Evolutionary conservation across 1,284 basidiomycete genomes (phyloP).

Genomic region (Ceratobasidium sp.): DNA sequence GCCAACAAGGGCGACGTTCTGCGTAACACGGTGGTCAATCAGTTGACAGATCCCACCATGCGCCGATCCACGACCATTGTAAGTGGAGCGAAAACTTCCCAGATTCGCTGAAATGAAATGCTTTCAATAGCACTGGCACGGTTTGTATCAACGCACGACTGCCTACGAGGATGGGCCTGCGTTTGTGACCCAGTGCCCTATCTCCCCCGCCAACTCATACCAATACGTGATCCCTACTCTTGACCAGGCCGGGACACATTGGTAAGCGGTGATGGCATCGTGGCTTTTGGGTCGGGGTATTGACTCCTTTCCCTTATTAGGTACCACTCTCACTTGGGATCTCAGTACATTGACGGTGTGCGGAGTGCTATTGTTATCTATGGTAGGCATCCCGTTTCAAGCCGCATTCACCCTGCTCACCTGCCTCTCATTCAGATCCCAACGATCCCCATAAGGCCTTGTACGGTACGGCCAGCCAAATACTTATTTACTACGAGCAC

Average conservation of each 20-base stretch:
- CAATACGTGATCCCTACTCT: slow-evolving; percentile 61
- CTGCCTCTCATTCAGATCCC: slow-evolving; percentile 15
- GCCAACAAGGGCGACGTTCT: slow-evolving; percentile 57
- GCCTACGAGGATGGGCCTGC: slow-evolving; percentile 49
- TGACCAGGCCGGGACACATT: slow-evolving; percentile 60
- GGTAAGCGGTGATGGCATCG: slow-evolving; percentile 53
- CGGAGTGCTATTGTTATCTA: slow-evolving; percentile 52
- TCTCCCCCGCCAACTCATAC: slow-evolving; percentile 63
- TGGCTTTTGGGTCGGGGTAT: not conserved
- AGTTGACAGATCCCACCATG: slow-evolving; percentile 56
- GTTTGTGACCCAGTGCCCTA: slow-evolving; percentile 66
- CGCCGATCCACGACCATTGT: slow-evolving; percentile 57
- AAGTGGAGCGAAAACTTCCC: slow-evolving; percentile 58
- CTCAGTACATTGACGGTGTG: slow-evolving; percentile 43
- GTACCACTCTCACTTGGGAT: slow-evolving; percentile 50
- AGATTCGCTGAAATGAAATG: slow-evolving; percentile 45
- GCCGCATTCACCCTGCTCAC: not conserved
- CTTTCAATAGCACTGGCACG: slow-evolving; percentile 56
- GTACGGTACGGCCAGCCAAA: not conserved
- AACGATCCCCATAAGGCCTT: slow-evolving; percentile 39
- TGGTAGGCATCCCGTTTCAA: slow-evolving; percentile 52
- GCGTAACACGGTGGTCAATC: slow-evolving; percentile 57
- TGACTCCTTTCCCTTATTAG: slow-evolving; percentile 1
- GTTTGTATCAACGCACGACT: slow-evolving; percentile 54
- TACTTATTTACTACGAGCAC: not conserved